These are phyloP conservation scores for Penicillium egyptiacum DNA, from an alignment of 495 filamentous ascomycete genomes.

Conservation along the genomic window DNA sequence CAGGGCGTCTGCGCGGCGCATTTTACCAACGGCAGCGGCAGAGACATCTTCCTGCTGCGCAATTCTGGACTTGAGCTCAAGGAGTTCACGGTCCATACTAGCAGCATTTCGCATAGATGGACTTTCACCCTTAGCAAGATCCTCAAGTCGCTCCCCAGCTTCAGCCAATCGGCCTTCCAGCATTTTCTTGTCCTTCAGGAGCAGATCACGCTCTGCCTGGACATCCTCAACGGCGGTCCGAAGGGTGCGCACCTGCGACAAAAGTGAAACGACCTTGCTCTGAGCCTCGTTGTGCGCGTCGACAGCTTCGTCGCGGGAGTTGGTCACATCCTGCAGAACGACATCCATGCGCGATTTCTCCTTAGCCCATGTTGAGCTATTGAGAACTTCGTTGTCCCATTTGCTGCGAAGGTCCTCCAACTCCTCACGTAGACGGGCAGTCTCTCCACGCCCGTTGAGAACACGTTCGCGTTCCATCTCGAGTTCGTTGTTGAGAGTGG, in stretches of 20 bases:
- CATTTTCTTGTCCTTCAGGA: slow-evolving; percentile 85
- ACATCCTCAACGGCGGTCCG: slow-evolving; percentile 85
- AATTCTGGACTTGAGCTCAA: slow-evolving; percentile 85
- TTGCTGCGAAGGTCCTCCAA: slow-evolving; percentile 92
- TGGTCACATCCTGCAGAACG: slow-evolving; percentile 83
- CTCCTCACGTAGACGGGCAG: slow-evolving; percentile 81
- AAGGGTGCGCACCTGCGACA: slow-evolving; percentile 87
- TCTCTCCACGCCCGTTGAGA: slow-evolving; percentile 65
- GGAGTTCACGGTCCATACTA: slow-evolving; percentile 80
- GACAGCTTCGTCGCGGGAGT: slow-evolving; percentile 88
- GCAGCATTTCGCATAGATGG: slow-evolving; percentile 92
- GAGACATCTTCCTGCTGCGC: slow-evolving; percentile 95
- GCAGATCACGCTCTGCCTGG: slow-evolving; percentile 77
- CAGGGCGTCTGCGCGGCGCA: slow-evolving; percentile 92
- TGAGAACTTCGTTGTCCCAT: slow-evolving; percentile 98
- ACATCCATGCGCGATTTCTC: slow-evolving; percentile 92
- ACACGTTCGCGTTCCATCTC: slow-evolving; percentile 90
- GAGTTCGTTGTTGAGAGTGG: slow-evolving; percentile 82
- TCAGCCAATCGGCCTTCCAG: slow-evolving; percentile 85
- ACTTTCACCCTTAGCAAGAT: slow-evolving; percentile 80
- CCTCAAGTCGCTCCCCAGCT: slow-evolving; percentile 87
- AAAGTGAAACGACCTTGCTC: slow-evolving; percentile 80
- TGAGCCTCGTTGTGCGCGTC: slow-evolving; percentile 94
- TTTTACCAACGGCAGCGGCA: slow-evolving; percentile 90
- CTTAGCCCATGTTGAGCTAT: slow-evolving; percentile 97